These are phyloP conservation scores for Lactifluus pinguis DNA, from an alignment of 768 basidiomycete genomes.

Conservation along the genomic window DNA sequence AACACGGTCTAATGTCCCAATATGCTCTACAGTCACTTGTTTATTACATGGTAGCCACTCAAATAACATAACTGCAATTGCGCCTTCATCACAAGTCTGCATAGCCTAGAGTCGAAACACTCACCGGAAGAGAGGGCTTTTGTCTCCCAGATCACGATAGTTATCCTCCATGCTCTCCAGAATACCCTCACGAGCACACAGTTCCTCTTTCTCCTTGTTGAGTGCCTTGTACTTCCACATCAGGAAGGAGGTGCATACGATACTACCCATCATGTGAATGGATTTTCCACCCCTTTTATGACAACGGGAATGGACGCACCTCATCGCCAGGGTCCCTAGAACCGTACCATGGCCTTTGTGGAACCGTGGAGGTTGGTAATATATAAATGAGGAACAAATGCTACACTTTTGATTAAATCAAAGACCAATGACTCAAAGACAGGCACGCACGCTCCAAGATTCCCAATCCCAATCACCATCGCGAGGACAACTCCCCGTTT, in stretches of 20 bases:
- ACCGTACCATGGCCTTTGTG: constrained; percentile 34
- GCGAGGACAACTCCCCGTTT: constrained; percentile 45
- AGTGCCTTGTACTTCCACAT: constrained; percentile 43
- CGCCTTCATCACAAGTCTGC: neutral
- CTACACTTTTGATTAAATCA: constrained; percentile 17
- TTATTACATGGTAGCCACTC: no score
- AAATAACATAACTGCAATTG: constrained; percentile 12
- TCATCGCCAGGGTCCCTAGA: constrained; percentile 25
- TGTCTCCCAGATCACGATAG: constrained; percentile 42
- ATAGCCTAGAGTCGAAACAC: neutral
- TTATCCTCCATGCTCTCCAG: constrained; percentile 31
- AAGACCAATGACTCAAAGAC: constrained; percentile 26
- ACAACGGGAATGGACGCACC: constrained; percentile 5
- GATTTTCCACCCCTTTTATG: neutral
- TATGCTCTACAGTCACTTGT: no score
- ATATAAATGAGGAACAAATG: constrained; percentile 37
- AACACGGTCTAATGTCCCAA: no score
- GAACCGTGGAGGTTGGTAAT: constrained; percentile 31
- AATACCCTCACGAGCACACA: constrained; percentile 38
- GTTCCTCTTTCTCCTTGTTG: constrained; percentile 40
- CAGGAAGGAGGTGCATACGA: constrained; percentile 32
- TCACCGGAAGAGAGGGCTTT: constrained; percentile 49
- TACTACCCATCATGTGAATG: constrained; percentile 24
- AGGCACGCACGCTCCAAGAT: constrained; percentile 40
- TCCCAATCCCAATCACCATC: constrained; percentile 46